Base-by-base conservation (phyloP, 2,329 filamentous ascomycete genomes). In the Lojkania enalia region DNA sequence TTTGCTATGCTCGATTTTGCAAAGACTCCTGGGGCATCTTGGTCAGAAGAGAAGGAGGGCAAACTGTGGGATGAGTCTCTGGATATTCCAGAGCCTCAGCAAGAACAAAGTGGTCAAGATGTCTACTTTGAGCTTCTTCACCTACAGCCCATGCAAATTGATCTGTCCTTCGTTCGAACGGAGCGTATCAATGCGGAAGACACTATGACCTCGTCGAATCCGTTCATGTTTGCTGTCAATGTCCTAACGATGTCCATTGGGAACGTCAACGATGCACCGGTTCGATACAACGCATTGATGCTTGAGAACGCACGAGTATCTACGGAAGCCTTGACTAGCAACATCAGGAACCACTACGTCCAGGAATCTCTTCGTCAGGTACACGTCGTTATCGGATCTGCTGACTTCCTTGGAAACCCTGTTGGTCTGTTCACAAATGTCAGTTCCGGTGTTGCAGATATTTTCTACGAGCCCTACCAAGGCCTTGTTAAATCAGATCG, bases 391-490 rank as follows among this genome's bases (percentile, higher is more conserved):
- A 82, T 99, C 44, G 94, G 94, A 14, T 97, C 92, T 4, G 94
- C 94, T 4, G 94, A 99, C 70, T 97, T 99, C 80, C 78, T 99
- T 4, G 94, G 94, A 27, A 99, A 99, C 60, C 94, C 94, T 0
- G 95, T 99, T 13, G 94, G 94, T 33, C 77, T 99, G 32, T 99
- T 99, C 83, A 97, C 95, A 75, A 99, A 92, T 66, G 88, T 99
- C 70, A 95, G 90, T 60, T 99, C 94, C 35, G 94, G 95, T 58
- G 89, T 99, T 41, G 91, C 89, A 15, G 94, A 96, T 67, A 96
- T 99, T 66, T 99, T 99, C 75, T 99, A 99, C 77, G 95, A 99
- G 69, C 94, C 94, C 27, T 99, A 99, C 73, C 94, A 99, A 74
- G 89, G 95, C 16, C 82, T 99, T 37, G 95, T 99, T 68, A 89